These are phyloP conservation scores for Mariannaea elegans DNA, from an alignment of 2,329 filamentous ascomycete species.

Conservation along the genomic window DNA sequence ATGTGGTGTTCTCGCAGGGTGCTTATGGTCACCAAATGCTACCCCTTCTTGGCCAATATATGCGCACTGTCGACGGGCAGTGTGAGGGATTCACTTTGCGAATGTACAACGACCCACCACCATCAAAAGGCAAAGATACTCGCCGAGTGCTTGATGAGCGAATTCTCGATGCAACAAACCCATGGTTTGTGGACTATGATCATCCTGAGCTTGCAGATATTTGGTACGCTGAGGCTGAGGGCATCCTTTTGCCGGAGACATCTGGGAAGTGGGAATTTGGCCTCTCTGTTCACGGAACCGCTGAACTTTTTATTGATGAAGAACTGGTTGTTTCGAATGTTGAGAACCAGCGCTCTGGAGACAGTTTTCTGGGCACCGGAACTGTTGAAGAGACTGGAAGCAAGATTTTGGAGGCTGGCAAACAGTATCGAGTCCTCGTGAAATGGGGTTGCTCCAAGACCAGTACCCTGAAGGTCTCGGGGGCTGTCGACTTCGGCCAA, in stretches of 20 bases:
- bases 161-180: constrained; percentile 32
- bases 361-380: constrained; percentile 47
- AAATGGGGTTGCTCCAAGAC: constrained; percentile 26
- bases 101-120: constrained; percentile 35
- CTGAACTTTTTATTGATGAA: constrained; percentile 45
- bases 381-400: constrained; percentile 43
- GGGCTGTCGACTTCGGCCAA: constrained; percentile 25
- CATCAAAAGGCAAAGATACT: neutral
- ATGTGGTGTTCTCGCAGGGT: constrained; percentile 37
- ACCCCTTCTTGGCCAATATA: constrained; percentile 40
- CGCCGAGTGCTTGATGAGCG: constrained; percentile 33
- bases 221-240: constrained; percentile 38
- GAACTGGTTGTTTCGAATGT: constrained; percentile 43
- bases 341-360: constrained; percentile 41
- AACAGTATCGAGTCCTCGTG: constrained; percentile 22
- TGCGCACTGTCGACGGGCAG: constrained; percentile 34
- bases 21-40: constrained; percentile 45
- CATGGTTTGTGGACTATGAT: constrained; percentile 41
- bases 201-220: constrained; percentile 30
- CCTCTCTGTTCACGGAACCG: constrained; percentile 44
- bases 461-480: constrained; percentile 14
- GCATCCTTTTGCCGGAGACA: constrained; percentile 31
- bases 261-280: constrained; percentile 44
- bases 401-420: constrained; percentile 21
- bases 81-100: constrained; percentile 37